These are phyloP conservation scores for Rhodomyrtus tomentosa DNA, from an alignment of 345 rosid species.

Conservation along the genomic window DNA sequence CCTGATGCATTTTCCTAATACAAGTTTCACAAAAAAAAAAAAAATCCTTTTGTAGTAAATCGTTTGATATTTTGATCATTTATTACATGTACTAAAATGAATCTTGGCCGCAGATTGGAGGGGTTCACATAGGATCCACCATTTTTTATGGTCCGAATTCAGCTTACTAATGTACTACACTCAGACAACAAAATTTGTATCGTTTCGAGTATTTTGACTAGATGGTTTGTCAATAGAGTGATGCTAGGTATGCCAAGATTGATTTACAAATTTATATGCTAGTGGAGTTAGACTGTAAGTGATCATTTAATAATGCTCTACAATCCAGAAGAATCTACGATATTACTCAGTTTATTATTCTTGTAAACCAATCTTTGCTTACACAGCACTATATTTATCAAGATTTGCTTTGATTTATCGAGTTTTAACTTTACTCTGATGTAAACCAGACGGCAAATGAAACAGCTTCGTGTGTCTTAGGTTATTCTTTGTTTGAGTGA, in stretches of 20 bases:
- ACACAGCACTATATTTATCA: not conserved
- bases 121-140: no score
- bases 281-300: not conserved
- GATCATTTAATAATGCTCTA: not conserved
- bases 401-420: not conserved
- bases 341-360: not conserved
- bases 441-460: not conserved
- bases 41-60: no score
- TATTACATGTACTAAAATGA: no score
- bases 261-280: not conserved
- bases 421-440: not conserved
- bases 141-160: no score
- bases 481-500: not conserved
- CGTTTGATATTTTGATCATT: no score
- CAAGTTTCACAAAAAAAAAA: no score
- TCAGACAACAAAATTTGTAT: no score
- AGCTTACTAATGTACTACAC: no score
- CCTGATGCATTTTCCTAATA: no score
- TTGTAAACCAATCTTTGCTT: not conserved
- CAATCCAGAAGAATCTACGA: not conserved
- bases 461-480: not conserved
- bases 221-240: not conserved
- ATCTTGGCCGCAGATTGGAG: no score
- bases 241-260: not conserved
- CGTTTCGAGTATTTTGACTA: not conserved